A percentile compares a stretch with the other conserved stretches of the same genome.
Evolutionary conservation across 257 asterid species (phyloP).

Genomic region (Ilex aquifolium): DNA sequence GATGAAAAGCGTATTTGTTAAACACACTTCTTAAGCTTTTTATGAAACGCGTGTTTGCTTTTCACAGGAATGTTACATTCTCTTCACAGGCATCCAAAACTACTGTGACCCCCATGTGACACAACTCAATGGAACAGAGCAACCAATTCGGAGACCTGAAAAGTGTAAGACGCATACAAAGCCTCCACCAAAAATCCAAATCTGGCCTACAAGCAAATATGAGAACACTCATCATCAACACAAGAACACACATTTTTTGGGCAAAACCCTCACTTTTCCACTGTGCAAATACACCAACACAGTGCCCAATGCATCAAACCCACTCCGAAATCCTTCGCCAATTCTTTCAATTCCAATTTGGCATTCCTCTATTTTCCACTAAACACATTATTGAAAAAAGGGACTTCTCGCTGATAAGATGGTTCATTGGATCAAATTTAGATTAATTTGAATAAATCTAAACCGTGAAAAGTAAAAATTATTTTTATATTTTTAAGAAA

Average conservation of each 20-base stretch:
- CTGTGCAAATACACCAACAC: constrained; percentile 70
- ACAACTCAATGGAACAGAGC: constrained; percentile 5
- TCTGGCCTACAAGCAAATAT: constrained; percentile 80
- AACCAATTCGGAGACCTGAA: constrained; percentile 63
- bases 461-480: too few relatives aligned
- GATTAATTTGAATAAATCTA: too few relatives aligned
- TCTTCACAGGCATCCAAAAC: too few relatives aligned
- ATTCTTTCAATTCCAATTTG: constrained; percentile 58
- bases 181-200: constrained; percentile 58
- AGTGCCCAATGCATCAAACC: constrained; percentile 55
- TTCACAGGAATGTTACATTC: too few relatives aligned
- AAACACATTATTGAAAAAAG: constrained; percentile 53
- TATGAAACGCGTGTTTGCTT: too few relatives aligned
- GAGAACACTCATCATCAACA: constrained; percentile 77
- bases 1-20: too few relatives aligned
- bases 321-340: constrained; percentile 65
- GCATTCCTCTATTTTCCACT: constrained; percentile 26
- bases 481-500: too few relatives aligned
- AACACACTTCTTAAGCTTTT: too few relatives aligned
- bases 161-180: constrained; percentile 59
- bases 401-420: constrained; percentile 69
- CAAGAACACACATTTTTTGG: constrained; percentile 66
- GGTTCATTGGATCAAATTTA: background rate
- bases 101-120: too few relatives aligned
- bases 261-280: constrained; percentile 55